phyloP scores from a whole-genome alignment of 768 basidiomycete genomes.

The Glaciozyma martinii region DNA sequence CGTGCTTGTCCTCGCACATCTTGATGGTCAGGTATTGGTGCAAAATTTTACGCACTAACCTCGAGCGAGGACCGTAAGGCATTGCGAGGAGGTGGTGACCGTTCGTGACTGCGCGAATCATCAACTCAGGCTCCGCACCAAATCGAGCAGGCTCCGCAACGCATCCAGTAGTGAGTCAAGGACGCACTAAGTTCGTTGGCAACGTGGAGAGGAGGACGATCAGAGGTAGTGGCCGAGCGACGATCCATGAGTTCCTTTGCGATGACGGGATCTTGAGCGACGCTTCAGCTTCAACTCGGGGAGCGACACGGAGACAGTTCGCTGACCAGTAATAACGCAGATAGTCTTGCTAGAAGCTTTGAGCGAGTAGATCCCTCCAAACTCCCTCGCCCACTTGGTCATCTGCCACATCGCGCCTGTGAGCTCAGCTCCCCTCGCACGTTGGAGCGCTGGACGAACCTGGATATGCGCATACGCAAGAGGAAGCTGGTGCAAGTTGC shows the following conservation, averaged over 20 bases:
- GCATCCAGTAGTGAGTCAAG: too few relatives aligned
- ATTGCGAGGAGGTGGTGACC: background rate
- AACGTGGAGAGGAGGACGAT: slow-evolving; percentile 17
- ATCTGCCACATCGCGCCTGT: too few relatives aligned
- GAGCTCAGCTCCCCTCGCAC: too few relatives aligned
- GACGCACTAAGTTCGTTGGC: slow-evolving; percentile 5
- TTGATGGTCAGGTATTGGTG: slow-evolving; percentile 6
- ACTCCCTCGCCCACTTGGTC: slow-evolving; percentile 22
- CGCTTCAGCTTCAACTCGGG: too few relatives aligned
- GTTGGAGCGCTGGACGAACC: too few relatives aligned
- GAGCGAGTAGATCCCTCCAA: slow-evolving; percentile 24
- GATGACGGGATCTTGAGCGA: background rate
- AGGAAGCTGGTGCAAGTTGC: slow-evolving; percentile 25
- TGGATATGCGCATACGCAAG: slow-evolving; percentile 16
- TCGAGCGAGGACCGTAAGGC: background rate
- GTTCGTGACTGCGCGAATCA: background rate
- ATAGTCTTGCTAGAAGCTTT: background rate
- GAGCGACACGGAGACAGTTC: too few relatives aligned
- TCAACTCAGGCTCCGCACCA: too few relatives aligned
- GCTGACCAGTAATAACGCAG: too few relatives aligned
- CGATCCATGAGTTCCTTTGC: slow-evolving; percentile 25
- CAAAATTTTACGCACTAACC: slow-evolving; percentile 5
- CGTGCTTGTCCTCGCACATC: slow-evolving; percentile 14
- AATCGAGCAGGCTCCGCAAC: too few relatives aligned
- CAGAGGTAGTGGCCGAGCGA: slow-evolving; percentile 5